Conservation (phyloP, 1,284 basidiomycete genomes). For the Schizophyllum amplum region DNA sequence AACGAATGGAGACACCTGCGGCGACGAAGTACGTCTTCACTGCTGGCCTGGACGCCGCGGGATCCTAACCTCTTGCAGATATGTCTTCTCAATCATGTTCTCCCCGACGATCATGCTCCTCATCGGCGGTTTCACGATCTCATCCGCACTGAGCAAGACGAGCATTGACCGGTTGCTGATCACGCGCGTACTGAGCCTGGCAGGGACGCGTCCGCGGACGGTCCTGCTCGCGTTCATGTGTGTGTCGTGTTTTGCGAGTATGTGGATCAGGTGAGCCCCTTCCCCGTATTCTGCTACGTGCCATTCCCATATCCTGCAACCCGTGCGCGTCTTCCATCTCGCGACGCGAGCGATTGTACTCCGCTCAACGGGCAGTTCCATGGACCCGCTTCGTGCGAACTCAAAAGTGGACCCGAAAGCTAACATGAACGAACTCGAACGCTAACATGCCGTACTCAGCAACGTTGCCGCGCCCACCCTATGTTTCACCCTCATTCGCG, state of each 20-base stretch:
- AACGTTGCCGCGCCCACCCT: slow-evolving; percentile 97
- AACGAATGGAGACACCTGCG: slow-evolving; percentile 55
- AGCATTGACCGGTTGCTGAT: slow-evolving; percentile 93
- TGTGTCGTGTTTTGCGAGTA: slow-evolving; percentile 95
- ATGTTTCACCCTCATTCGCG: slow-evolving; percentile 94
- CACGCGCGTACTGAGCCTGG: slow-evolving; percentile 85
- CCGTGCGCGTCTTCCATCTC: too few relatives aligned
- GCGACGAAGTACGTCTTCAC: slow-evolving; percentile 68
- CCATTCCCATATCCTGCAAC: slow-evolving; percentile 25
- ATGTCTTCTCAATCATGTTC: slow-evolving; percentile 74
- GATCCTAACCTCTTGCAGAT: slow-evolving; percentile 34
- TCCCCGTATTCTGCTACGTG: slow-evolving; percentile 16
- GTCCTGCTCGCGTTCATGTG: slow-evolving; percentile 95
- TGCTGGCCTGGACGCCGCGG: neutral
- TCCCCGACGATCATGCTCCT: slow-evolving; percentile 95
- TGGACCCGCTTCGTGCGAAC: too few relatives aligned
- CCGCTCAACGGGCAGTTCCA: too few relatives aligned
- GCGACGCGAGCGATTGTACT: too few relatives aligned
- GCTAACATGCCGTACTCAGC: too few relatives aligned
- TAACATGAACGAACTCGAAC: too few relatives aligned
- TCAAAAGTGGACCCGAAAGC: too few relatives aligned
- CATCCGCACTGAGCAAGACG: slow-evolving; percentile 95
- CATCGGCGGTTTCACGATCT: slow-evolving; percentile 97
- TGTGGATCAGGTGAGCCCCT: slow-evolving; percentile 91
- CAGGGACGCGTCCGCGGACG: slow-evolving; percentile 79